These are phyloP conservation scores for Cordyceps javanica DNA, from an alignment of 2,329 filamentous ascomycete genomes.

Conservation along the genomic window DNA sequence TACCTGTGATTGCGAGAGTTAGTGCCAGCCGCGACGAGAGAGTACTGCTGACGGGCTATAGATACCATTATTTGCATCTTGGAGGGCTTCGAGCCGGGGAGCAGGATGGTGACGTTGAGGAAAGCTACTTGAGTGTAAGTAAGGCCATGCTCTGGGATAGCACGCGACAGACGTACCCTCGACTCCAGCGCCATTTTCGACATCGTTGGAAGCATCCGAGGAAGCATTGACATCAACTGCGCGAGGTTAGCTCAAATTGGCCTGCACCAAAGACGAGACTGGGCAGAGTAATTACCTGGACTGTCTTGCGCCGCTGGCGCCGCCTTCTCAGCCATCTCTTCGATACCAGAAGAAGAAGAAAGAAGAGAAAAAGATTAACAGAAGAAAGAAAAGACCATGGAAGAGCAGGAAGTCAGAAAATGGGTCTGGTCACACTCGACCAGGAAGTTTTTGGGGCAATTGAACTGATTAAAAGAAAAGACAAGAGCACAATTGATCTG, in stretches of 20 bases:
- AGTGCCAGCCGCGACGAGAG: conserved; percentile 2
- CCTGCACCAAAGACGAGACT: background rate
- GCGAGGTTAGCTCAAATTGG: conserved; percentile 10
- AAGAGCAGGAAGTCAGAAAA: background rate
- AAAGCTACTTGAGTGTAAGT: conserved; percentile 36
- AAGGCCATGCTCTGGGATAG: conserved; percentile 10
- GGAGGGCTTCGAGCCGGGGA: conserved; percentile 67
- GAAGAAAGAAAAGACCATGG: conserved; percentile 3
- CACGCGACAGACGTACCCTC: conserved; percentile 25
- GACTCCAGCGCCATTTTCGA: conserved; percentile 24
- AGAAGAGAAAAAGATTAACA: background rate
- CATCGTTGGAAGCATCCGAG: conserved; percentile 21
- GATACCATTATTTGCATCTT: conserved; percentile 81
- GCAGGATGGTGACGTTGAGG: conserved; percentile 64
- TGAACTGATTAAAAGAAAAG: conserved; percentile 7
- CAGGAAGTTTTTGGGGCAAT: conserved; percentile 5
- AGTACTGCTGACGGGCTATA: conserved; percentile 13
- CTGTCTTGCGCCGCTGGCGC: background rate
- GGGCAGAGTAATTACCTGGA: conserved; percentile 4
- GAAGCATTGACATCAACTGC: conserved; percentile 21
- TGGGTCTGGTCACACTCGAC: background rate
- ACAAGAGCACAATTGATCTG: background rate
- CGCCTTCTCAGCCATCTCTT: conserved; percentile 10
- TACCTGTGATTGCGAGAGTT: conserved; percentile 46
- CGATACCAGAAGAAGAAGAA: conserved; percentile 5